Base-by-base conservation (phyloP, 2,329 filamentous ascomycete species). In the Aureobasidium melanogenum region DNA sequence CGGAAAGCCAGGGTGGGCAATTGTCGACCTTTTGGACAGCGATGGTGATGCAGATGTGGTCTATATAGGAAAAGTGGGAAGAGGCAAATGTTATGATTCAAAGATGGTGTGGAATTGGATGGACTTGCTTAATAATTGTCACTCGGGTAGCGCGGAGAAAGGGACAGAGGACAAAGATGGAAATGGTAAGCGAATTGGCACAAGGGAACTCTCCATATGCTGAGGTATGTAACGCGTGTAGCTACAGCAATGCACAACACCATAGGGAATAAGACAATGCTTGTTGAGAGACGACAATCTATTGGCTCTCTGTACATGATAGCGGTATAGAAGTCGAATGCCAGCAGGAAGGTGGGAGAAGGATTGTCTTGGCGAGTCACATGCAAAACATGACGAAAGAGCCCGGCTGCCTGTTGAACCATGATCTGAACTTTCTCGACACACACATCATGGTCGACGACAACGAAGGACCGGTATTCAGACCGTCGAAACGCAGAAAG, bases 401-500 rank as follows among this genome's bases (percentile, higher is more conserved):
- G 50, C 32, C 19, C 30, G 30, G 30, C 30, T 32, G 14, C 30
- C 22, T 39, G 22, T 28, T 22, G 14, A 44, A 43, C 24, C 38
- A 32, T 43, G 54, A 58, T 19, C 30, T n/a, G n/a, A n/a, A 38
- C n/a, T 28, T 30, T 47, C 41, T 26, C 19, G 14, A 50, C 15
- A 38, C 26, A 38, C 26, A 22, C 44, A 46, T 30, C 15, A 59
- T 59, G 56, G 32, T 44, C 24, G 44, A 59, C 34, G 41, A 44
- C 8, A 48, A 73, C 67, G 3, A 77, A 30, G 67, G 68, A 48
- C 66, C 76, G 7, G 63, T 77, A 14, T 81, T 81, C 65, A 74
- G 79, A 34, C 73, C 79, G 17, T 73, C 73, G 8, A 83, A 82
- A 70, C 75, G 76, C 60, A 74, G 79, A 63, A 82, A 80, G 66